Percentiles rank a stretch among this genome's conserved stretches.
Evolutionary conservation across 2,329 filamentous ascomycete species (phyloP).

Genomic region (Clonostachys rhizophaga): DNA sequence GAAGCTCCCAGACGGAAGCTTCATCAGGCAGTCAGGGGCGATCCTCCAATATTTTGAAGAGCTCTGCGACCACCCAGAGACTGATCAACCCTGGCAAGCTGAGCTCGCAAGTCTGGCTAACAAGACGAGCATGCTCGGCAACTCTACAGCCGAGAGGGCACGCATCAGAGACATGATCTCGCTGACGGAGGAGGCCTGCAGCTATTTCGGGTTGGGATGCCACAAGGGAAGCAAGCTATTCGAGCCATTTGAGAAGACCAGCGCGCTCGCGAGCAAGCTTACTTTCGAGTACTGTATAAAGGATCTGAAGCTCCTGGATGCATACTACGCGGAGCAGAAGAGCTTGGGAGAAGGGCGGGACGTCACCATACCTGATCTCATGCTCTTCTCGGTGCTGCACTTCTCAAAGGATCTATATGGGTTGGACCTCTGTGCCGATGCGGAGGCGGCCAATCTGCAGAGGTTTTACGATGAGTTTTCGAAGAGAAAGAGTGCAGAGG

Average conservation of each 20-base stretch:
- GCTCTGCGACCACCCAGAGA: constrained; percentile 9
- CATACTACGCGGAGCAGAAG: neutral
- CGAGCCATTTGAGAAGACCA: neutral
- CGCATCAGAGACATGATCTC: neutral
- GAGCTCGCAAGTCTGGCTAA: neutral
- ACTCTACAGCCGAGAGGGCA: constrained; percentile 1
- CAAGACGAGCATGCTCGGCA: neutral
- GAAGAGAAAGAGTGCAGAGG: no score
- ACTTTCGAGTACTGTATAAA: neutral
- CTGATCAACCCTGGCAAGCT: constrained; percentile 6
- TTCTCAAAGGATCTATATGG: neutral
- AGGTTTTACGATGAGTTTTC: no score
- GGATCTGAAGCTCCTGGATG: neutral
- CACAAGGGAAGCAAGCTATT: neutral
- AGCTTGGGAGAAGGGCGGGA: neutral
- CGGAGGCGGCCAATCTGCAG: constrained; percentile 11
- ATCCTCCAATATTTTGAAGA: constrained; percentile 15
- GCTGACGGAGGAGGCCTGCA: neutral
- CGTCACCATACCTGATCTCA: neutral
- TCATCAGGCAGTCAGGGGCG: constrained; percentile 12
- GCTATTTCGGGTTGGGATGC: neutral
- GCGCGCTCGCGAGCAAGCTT: neutral
- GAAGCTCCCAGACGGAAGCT: constrained; percentile 8
- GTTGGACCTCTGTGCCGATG: neutral
- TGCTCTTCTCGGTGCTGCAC: constrained; percentile 1